Percentiles rank a stretch among this genome's conserved stretches.
Evolutionary conservation across 805 yeast species (phyloP).

Genomic region (Ogataea henricii): DNA sequence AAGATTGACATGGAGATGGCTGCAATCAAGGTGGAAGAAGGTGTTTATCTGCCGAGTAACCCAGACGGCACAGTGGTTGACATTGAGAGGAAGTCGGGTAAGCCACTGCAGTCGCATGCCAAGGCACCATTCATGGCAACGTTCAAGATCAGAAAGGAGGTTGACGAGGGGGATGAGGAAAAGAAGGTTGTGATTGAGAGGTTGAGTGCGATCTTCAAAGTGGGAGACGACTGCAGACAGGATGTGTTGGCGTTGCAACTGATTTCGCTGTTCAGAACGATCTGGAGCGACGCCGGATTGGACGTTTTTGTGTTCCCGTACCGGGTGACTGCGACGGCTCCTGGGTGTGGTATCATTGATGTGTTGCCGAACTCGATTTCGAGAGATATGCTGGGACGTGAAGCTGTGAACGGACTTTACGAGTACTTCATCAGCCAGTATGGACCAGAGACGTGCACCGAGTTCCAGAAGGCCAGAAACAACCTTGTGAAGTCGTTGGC

Average conservation of each 20-base stretch:
- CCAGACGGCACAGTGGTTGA: conserved; percentile 95
- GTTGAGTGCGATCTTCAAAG: conserved; percentile 95
- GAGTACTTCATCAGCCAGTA: conserved; percentile 90
- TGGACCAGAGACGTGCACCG: conserved; percentile 91
- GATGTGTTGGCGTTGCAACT: conserved; percentile 93
- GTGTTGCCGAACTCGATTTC: conserved; percentile 94
- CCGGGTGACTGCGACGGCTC: conserved; percentile 97
- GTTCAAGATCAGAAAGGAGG: conserved; percentile 73
- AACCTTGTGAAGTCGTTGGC: conserved; percentile 93
- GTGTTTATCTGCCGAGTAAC: conserved; percentile 91
- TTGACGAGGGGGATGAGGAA: conserved; percentile 41
- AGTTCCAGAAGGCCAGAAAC: conserved; percentile 87
- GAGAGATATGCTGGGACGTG: conserved; percentile 98
- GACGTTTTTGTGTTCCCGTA: conserved; percentile 92
- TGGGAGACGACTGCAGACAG: conserved; percentile 98
- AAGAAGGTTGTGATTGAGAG: conserved; percentile 34
- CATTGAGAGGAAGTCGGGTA: conserved; percentile 88
- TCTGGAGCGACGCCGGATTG: conserved; percentile 85
- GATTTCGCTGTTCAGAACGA: conserved; percentile 86
- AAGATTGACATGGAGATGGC: conserved; percentile 97
- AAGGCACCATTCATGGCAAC: conserved; percentile 99
- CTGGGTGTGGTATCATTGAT: conserved; percentile 99
- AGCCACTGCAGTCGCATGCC: conserved; percentile 96
- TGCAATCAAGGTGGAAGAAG: conserved; percentile 67
- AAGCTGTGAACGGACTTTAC: conserved; percentile 94